Percentiles rank a stretch among this genome's conserved stretches.
phyloP scores from a whole-genome alignment of 495 filamentous ascomycete species.

The Saxophila tyrrhenica region DNA sequence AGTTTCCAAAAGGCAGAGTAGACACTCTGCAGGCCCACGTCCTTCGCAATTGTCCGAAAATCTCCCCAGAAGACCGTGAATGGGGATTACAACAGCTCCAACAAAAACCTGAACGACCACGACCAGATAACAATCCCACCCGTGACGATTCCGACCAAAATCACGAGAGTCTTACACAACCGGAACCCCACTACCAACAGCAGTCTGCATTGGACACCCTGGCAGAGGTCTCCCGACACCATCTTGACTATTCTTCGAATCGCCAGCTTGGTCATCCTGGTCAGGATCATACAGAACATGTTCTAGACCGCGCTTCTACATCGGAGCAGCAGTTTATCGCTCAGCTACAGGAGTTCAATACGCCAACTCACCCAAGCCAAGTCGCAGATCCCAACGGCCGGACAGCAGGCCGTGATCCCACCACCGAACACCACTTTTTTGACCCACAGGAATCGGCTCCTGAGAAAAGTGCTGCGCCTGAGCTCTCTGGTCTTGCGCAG shows the following conservation, averaged over 20 bases:
- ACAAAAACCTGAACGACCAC: not conserved
- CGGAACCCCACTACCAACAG: slow-evolving; percentile 35
- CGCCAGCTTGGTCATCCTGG: not conserved
- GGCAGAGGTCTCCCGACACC: slow-evolving; percentile 68
- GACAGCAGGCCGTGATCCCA: too few relatives aligned
- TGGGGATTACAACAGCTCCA: slow-evolving; percentile 9
- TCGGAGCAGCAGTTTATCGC: not conserved
- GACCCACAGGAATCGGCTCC: not conserved
- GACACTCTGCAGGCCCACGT: slow-evolving; percentile 69
- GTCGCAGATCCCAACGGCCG: not conserved
- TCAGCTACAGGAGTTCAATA: not conserved
- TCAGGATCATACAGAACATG: not conserved
- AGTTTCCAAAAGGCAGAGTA: slow-evolving; percentile 71
- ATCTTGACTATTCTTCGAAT: slow-evolving; percentile 23
- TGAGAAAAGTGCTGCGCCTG: not conserved
- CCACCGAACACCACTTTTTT: not conserved
- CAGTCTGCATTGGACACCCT: slow-evolving; percentile 65
- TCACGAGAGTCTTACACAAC: slow-evolving; percentile 19
- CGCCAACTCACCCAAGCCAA: not conserved
- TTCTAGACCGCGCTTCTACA: too few relatives aligned
- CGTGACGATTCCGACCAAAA: too few relatives aligned
- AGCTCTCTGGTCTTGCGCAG: not conserved
- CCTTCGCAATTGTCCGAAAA: slow-evolving; percentile 60
- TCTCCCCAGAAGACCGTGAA: slow-evolving; percentile 9
- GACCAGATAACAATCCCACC: too few relatives aligned